phyloP scores from a whole-genome alignment of 2,329 filamentous ascomycete species.

The Diaporthe citriasiana region DNA sequence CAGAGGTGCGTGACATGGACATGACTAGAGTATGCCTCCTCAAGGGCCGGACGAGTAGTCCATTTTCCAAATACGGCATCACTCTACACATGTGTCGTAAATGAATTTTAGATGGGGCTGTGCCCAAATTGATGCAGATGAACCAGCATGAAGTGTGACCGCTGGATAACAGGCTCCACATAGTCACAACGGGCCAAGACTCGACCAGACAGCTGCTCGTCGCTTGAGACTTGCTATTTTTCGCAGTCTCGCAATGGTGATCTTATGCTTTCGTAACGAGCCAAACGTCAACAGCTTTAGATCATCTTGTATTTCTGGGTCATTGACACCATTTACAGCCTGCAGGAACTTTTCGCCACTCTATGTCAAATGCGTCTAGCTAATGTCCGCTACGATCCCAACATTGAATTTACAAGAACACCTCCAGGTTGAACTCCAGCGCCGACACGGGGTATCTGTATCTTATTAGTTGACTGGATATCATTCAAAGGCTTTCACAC shows the following conservation, averaged over 20 bases:
- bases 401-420: slow-evolving; percentile 79
- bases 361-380: not conserved
- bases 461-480: slow-evolving; percentile 41
- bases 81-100: not conserved
- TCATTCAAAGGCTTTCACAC: slow-evolving; percentile 45
- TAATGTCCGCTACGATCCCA: not conserved
- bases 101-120: too few relatives aligned
- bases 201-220: not conserved
- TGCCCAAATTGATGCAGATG: not conserved
- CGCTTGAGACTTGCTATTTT: not conserved
- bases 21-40: not conserved
- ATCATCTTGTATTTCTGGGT: not conserved
- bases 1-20: not conserved
- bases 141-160: not conserved
- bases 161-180: not conserved
- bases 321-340: slow-evolving; percentile 20
- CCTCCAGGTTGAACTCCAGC: slow-evolving; percentile 93
- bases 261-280: not conserved
- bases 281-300: not conserved
- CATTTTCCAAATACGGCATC: not conserved
- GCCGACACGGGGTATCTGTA: slow-evolving; percentile 89
- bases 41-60: not conserved
- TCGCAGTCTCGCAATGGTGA: not conserved
- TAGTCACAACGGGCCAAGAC: not conserved
- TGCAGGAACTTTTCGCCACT: slow-evolving; percentile 5